phyloP scores from a whole-genome alignment of 768 basidiomycete species.

The Stropharia rugosoannulata region DNA sequence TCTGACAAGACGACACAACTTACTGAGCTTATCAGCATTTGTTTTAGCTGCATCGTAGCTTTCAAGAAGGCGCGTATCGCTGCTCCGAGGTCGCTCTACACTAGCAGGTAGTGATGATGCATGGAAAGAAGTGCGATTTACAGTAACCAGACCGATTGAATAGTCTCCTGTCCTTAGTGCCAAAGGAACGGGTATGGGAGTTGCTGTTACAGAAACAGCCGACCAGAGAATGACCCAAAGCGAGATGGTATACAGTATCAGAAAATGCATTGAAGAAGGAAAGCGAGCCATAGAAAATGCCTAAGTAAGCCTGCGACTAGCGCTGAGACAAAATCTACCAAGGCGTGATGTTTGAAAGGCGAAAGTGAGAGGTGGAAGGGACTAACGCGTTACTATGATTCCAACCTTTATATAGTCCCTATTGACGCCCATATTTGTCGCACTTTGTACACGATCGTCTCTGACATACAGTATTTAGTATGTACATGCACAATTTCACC shows the following conservation, averaged over 20 bases:
- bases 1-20: slow-evolving; percentile 7
- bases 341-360: slow-evolving; percentile 7
- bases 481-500: too few relatives aligned
- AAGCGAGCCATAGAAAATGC: slow-evolving; percentile 15
- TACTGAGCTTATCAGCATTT: slow-evolving; percentile 29
- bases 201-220: slow-evolving; percentile 28
- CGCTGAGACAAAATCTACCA: slow-evolving; percentile 10
- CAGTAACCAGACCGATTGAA: slow-evolving; percentile 22
- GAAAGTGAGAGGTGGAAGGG: slow-evolving; percentile 4
- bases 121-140: slow-evolving; percentile 11
- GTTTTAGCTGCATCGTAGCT: slow-evolving; percentile 9
- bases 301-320: slow-evolving; percentile 17
- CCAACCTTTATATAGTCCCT: background rate
- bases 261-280: slow-evolving; percentile 29
- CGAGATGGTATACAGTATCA: slow-evolving; percentile 39
- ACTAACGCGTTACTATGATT: background rate
- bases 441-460: slow-evolving; percentile 11
- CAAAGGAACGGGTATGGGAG: slow-evolving; percentile 36
- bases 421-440: slow-evolving; percentile 9
- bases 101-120: slow-evolving; percentile 2
- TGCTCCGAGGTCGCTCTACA: background rate
- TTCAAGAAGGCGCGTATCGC: background rate
- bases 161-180: slow-evolving; percentile 28
- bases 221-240: slow-evolving; percentile 33
- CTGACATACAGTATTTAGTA: too few relatives aligned